Evolutionary conservation across 176 grass and related monocot species (phyloP), one percentile per base, ranked within the genome.

Genomic region (Triticum timopheevii): DNA sequence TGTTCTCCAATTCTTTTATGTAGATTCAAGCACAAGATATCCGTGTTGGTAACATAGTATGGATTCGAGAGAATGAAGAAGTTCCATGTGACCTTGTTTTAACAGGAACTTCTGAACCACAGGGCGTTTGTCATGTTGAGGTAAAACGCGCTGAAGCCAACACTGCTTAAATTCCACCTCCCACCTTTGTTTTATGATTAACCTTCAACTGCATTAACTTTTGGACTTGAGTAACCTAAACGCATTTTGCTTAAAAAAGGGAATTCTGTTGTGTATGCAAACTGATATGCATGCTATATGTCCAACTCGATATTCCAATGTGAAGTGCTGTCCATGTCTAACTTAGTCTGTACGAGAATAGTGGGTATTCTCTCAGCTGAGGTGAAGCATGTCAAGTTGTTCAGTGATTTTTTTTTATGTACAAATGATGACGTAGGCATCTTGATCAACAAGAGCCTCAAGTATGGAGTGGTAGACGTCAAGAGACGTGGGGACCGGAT

Each of bases 41-140:
- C 79, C 81, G 75, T 83, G 93, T 98, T 88, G 91, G 96, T 89
- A 95, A 91, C 88, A 95, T 98, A 92, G 90, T 98, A 62, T 98
- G 96, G 96, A 78, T 98, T 76, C 90, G 92, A 81, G 96, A 98
- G 92, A 98, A 98, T 89, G 96, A 98, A 83, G 96, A 98, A 92
- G 93, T 98, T 47, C 96, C 96, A 86, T 98, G 93, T 82, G 96
- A 98, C 87, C 91, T 98, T 90, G 90, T 98, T 66, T 81, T 98
- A 73, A 83, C 95, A 87, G 96, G 96, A 86, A 92, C 96, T 86
- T 95, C 96, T 89, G 96, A 98, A 86, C 86, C 91, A 61, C 96
- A 92, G 91, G 96, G 93, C 80, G 79, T 94, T 50, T 98, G 96
- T 84, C 83, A 98, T 69, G 84, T 95, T 89, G 96, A 98, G 96